phyloP scores from a whole-genome alignment of 306 rosid genomes.

The Cicer judaicum region DNA sequence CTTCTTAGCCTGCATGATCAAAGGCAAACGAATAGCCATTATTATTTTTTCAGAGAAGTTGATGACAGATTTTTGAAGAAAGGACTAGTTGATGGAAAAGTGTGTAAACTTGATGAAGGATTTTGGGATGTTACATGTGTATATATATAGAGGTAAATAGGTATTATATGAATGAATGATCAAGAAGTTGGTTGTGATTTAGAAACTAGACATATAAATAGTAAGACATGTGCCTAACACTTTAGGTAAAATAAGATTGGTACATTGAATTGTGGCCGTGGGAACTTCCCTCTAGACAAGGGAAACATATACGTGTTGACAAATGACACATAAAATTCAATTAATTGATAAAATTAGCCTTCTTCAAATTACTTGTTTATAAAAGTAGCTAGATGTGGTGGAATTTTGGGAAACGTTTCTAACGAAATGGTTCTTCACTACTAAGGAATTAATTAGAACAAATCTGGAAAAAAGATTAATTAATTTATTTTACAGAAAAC shows the following conservation, averaged over 20 bases:
- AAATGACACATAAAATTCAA: neutral
- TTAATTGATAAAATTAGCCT: neutral
- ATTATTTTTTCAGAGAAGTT: neutral
- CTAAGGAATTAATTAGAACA: too few relatives aligned
- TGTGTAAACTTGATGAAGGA: constrained; percentile 3
- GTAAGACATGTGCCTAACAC: neutral
- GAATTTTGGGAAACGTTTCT: neutral
- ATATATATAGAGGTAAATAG: neutral
- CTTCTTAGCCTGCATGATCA: constrained; percentile 6
- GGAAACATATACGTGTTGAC: neutral
- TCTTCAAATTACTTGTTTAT: neutral
- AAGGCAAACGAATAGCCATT: constrained; percentile 25
- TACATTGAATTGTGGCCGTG: neutral
- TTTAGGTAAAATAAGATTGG: neutral
- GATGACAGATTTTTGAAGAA: neutral
- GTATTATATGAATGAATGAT: too few relatives aligned
- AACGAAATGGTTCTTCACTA: neutral
- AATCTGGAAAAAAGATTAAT: too few relatives aligned
- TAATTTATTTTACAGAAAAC: too few relatives aligned
- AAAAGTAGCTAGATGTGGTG: neutral
- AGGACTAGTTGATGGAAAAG: neutral
- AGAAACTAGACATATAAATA: constrained; percentile 1
- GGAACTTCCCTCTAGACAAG: neutral
- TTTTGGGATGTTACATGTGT: constrained; percentile 11
- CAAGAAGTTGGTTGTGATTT: neutral